Evolutionary conservation across 805 yeast genomes (phyloP).

Genomic region (Candida coquimbonensis): DNA sequence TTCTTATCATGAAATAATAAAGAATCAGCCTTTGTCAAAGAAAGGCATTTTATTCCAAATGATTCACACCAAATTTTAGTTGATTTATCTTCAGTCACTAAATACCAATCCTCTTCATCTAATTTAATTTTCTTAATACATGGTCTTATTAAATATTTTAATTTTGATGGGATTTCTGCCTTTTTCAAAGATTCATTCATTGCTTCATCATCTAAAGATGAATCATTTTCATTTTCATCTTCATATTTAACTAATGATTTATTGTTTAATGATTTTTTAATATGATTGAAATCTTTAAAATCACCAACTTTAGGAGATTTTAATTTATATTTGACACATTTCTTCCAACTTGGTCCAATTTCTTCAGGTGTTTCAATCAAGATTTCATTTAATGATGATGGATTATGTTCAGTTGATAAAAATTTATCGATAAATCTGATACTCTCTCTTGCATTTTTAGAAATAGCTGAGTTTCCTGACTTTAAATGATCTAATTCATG

Average conservation of each 20-base stretch:
- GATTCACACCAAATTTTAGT: conserved; percentile 48
- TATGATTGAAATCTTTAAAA: conserved; percentile 28
- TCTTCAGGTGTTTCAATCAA: conserved; percentile 35
- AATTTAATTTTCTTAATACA: conserved; percentile 46
- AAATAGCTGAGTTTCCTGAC: conserved; percentile 46
- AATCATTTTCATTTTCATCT: background rate
- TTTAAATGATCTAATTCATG: conserved; percentile 53
- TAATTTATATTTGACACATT: conserved; percentile 37
- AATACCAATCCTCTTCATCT: conserved; percentile 40
- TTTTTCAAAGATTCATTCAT: conserved; percentile 12
- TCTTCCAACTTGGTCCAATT: conserved; percentile 44
- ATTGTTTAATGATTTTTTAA: background rate
- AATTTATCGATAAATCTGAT: conserved; percentile 49
- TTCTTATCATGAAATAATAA: conserved; percentile 9
- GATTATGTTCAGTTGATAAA: conserved; percentile 8
- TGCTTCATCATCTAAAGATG: background rate
- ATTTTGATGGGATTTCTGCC: conserved; percentile 45
- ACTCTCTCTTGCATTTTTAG: conserved; percentile 62
- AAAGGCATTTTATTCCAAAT: conserved; percentile 45
- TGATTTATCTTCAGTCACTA: conserved; percentile 55
- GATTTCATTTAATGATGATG: conserved; percentile 20
- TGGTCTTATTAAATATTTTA: conserved; percentile 49
- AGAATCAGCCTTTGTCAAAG: conserved; percentile 43
- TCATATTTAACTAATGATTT: conserved; percentile 3
- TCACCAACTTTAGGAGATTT: conserved; percentile 42